Evolutionary conservation across 164 flowering plant species (phyloP).

Genomic region (Chimonanthus salicifolius): DNA sequence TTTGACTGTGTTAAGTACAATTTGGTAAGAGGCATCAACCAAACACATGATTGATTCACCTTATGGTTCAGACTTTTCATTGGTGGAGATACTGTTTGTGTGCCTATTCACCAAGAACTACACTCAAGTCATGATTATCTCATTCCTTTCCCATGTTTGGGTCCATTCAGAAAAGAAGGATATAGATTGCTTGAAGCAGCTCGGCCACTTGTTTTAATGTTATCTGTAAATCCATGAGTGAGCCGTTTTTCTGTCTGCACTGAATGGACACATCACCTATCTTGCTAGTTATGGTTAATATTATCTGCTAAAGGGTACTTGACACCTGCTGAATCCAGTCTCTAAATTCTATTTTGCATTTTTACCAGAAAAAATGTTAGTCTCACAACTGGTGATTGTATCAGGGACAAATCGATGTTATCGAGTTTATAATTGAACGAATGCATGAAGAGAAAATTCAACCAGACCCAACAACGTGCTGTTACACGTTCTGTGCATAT

Average conservation of each 20-base stretch:
- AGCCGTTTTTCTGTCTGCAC: background rate
- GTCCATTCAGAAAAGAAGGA: background rate
- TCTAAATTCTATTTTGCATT: background rate
- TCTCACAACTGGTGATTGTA: slow-evolving; percentile 6
- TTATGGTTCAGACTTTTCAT: no score
- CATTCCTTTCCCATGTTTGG: background rate
- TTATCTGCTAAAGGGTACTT: no score
- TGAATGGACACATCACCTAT: background rate
- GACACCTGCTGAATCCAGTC: background rate
- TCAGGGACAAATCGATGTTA: slow-evolving; percentile 69
- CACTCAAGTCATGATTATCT: background rate
- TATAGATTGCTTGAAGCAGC: no score
- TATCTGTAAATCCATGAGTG: background rate
- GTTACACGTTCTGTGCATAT: slow-evolving; percentile 57
- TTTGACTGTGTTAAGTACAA: background rate
- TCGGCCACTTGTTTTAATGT: no score
- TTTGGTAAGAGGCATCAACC: background rate
- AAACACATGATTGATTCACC: no score
- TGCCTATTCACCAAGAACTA: background rate
- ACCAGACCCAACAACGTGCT: slow-evolving; percentile 80
- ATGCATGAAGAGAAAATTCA: slow-evolving; percentile 62
- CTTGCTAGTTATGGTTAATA: background rate
- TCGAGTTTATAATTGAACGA: slow-evolving; percentile 56
- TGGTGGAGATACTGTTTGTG: background rate
- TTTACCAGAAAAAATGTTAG: background rate